Percentiles rank a stretch among this genome's conserved stretches.
phyloP scores from a whole-genome alignment of 225 moss, liverwort and hornwort genomes.

The Pseudoscleropodium purum region DNA sequence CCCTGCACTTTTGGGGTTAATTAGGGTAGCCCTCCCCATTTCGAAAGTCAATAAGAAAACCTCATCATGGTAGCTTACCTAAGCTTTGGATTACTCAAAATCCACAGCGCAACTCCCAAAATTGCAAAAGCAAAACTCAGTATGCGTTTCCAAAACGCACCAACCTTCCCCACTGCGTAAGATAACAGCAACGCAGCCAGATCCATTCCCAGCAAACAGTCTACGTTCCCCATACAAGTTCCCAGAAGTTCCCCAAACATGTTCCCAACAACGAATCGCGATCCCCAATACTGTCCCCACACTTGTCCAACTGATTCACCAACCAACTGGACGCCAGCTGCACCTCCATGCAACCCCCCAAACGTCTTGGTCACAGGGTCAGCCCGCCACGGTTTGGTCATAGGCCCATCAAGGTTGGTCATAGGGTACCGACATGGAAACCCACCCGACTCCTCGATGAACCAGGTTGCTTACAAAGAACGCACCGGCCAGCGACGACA shows the following conservation, averaged over 20 bases:
- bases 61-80: not conserved
- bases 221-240: not conserved
- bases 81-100: not conserved
- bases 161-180: not conserved
- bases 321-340: conserved; percentile 1
- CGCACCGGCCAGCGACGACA: not conserved
- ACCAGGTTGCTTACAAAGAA: conserved; percentile 20
- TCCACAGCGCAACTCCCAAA: not conserved
- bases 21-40: no score
- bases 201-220: no score
- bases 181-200: not conserved
- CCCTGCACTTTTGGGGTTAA: no score
- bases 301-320: not conserved
- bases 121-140: not conserved
- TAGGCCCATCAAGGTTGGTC: not conserved
- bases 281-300: not conserved
- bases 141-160: not conserved
- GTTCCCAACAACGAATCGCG: not conserved
- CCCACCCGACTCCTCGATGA: not conserved
- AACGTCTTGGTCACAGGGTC: not conserved
- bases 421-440: not conserved
- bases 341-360: not conserved
- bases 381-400: not conserved
- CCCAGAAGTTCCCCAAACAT: not conserved
- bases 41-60: no score